Evolutionary conservation across 139 green algal species (phyloP).

Genomic region (Parachlorella kessleri): DNA sequence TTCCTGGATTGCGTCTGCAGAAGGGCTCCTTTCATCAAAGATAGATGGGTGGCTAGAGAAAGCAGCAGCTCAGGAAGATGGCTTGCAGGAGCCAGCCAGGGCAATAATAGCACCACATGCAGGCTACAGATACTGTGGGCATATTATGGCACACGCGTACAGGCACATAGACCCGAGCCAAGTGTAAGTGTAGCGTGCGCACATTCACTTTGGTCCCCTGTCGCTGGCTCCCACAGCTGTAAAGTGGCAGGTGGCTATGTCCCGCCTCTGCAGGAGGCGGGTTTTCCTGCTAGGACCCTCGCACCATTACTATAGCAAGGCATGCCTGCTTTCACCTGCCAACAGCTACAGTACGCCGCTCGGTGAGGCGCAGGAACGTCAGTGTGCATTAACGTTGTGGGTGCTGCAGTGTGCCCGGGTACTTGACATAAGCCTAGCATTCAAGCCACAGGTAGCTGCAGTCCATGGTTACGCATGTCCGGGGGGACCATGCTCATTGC

Average conservation of each 20-base stretch:
- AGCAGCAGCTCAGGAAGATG: slow-evolving; percentile 20
- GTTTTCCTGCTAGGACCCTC: slow-evolving; percentile 91
- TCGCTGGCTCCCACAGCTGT: not conserved
- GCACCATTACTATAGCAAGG: slow-evolving; percentile 84
- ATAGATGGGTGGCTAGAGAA: slow-evolving; percentile 47
- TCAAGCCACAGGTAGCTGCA: too few species aligned
- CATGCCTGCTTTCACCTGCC: slow-evolving; percentile 74
- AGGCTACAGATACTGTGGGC: slow-evolving; percentile 84
- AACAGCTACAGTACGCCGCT: slow-evolving; percentile 81
- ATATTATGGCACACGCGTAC: slow-evolving; percentile 87
- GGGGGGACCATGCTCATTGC: too few species aligned
- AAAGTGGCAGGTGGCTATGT: not conserved
- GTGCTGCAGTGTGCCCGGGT: too few species aligned
- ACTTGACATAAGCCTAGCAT: too few species aligned
- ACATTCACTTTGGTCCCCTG: not conserved
- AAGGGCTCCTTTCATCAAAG: slow-evolving; percentile 33
- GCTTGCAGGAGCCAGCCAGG: slow-evolving; percentile 23
- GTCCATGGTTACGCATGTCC: too few species aligned
- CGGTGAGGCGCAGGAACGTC: too few species aligned
- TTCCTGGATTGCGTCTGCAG: too few species aligned
- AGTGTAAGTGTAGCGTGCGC: slow-evolving; percentile 60
- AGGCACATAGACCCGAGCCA: slow-evolving; percentile 63
- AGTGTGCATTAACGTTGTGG: too few species aligned
- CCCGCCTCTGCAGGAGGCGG: slow-evolving; percentile 57
- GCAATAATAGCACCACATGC: slow-evolving; percentile 84